A percentile compares a stretch with the other conserved stretches of the same genome.
Evolutionary conservation across 371 early-diverging fungal genomes (phyloP).

Genomic region (Mortierella sp.): DNA sequence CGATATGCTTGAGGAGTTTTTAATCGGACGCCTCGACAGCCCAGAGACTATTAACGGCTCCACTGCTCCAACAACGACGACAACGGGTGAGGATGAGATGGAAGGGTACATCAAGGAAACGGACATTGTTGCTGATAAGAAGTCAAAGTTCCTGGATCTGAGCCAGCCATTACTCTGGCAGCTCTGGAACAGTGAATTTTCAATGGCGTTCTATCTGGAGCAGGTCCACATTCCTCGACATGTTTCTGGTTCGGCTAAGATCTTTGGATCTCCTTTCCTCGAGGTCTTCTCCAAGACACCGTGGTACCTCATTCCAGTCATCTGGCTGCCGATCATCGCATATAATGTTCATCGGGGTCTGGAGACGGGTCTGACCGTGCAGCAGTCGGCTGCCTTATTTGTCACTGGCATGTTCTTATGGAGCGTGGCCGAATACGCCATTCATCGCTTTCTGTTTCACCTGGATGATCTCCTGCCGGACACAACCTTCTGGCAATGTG

Average conservation of each 20-base stretch:
- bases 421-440: slow-evolving; percentile 84
- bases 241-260: slow-evolving; percentile 77
- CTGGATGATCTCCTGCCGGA: slow-evolving; percentile 90
- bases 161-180: slow-evolving; percentile 86
- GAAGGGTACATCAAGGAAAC: slow-evolving; percentile 65
- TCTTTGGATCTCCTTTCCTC: slow-evolving; percentile 80
- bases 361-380: slow-evolving; percentile 19
- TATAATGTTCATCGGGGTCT: slow-evolving; percentile 23
- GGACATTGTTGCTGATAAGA: slow-evolving; percentile 62
- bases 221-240: slow-evolving; percentile 94
- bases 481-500: slow-evolving; percentile 73
- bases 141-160: slow-evolving; percentile 84
- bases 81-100: slow-evolving; percentile 50
- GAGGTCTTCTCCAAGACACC: slow-evolving; percentile 89
- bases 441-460: slow-evolving; percentile 96
- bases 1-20: slow-evolving; percentile 83
- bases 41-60: neutral
- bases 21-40: slow-evolving; percentile 75
- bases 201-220: slow-evolving; percentile 85
- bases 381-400: slow-evolving; percentile 57
- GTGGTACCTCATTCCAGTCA: slow-evolving; percentile 91
- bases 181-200: slow-evolving; percentile 75
- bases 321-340: slow-evolving; percentile 84
- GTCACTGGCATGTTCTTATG: slow-evolving; percentile 80
- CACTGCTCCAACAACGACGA: neutral